phyloP scores from a whole-genome alignment of 2,329 filamentous ascomycete species.

The Tricladium varicosporioides region DNA sequence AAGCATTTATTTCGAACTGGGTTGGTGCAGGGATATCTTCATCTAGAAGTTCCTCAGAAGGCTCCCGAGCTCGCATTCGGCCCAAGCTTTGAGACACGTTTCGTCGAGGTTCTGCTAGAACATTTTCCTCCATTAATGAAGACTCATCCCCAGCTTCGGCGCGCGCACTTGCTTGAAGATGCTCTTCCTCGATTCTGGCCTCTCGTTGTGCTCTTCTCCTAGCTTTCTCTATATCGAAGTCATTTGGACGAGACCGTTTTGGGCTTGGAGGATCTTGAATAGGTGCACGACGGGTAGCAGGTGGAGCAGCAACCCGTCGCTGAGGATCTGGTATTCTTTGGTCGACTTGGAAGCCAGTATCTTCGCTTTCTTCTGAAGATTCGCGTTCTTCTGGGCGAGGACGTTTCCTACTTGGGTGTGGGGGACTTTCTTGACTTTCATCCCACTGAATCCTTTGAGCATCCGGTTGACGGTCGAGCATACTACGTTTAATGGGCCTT shows the following conservation, averaged over 20 bases:
- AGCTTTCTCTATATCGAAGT: background rate
- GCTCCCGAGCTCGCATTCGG: no score
- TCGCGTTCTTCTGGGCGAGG: background rate
- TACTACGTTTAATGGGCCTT: constrained; percentile 7
- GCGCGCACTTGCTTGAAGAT: background rate
- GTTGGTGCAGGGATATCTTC: background rate
- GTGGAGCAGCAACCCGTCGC: constrained; percentile 11
- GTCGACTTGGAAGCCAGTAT: constrained; percentile 27
- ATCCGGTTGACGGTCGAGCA: constrained; percentile 22
- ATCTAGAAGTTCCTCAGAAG: no score
- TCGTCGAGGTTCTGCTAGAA: constrained; percentile 6
- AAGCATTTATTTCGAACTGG: background rate
- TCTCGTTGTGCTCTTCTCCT: constrained; percentile 13
- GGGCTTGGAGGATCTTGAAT: background rate
- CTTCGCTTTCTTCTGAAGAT: constrained; percentile 21
- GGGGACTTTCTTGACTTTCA: constrained; percentile 13
- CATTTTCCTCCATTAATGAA: background rate
- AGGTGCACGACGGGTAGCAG: constrained; percentile 2
- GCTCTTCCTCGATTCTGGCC: background rate
- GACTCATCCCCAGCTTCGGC: background rate
- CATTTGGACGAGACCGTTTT: constrained; percentile 4
- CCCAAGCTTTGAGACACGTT: no score
- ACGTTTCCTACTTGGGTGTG: constrained; percentile 8
- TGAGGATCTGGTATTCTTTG: constrained; percentile 16
- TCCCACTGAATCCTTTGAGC: constrained; percentile 21